These are phyloP conservation scores for Hanseniaspora thailandica DNA, from an alignment of 805 yeast genomes.

Conservation along the genomic window DNA sequence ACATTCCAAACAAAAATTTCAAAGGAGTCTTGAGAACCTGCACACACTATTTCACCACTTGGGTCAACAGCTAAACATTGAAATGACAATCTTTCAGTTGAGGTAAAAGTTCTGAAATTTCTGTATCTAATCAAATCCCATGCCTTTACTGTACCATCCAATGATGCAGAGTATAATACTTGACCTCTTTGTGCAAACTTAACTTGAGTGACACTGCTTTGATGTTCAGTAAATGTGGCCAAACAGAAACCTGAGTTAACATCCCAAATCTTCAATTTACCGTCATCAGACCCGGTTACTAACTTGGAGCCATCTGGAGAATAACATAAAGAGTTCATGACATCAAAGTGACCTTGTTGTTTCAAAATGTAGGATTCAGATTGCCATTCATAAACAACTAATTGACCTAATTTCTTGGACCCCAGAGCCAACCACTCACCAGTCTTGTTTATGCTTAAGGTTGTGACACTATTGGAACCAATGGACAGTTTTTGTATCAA, in stretches of 20 bases:
- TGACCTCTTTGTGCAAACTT: slow-evolving; percentile 82
- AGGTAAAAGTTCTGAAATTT: slow-evolving; percentile 88
- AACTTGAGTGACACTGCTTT: slow-evolving; percentile 76
- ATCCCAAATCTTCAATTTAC: slow-evolving; percentile 95
- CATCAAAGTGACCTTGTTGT: slow-evolving; percentile 95
- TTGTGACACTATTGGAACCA: slow-evolving; percentile 82
- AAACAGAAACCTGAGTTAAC: slow-evolving; percentile 82
- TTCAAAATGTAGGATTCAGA: slow-evolving; percentile 88
- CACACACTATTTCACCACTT: slow-evolving; percentile 91
- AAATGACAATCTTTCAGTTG: slow-evolving; percentile 79
- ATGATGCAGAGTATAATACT: slow-evolving; percentile 78
- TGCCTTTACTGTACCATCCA: slow-evolving; percentile 95
- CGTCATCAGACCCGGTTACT: slow-evolving; percentile 93
- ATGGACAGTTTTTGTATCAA: slow-evolving; percentile 76
- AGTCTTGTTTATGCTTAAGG: slow-evolving; percentile 62
- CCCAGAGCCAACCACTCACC: slow-evolving; percentile 99
- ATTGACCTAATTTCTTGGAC: slow-evolving; percentile 78
- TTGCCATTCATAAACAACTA: slow-evolving; percentile 97
- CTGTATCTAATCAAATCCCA: slow-evolving; percentile 91
- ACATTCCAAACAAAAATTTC: slow-evolving; percentile 95
- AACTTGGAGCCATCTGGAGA: slow-evolving; percentile 91
- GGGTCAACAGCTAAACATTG: slow-evolving; percentile 88
- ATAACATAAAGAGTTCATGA: slow-evolving; percentile 70
- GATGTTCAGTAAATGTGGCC: slow-evolving; percentile 83
- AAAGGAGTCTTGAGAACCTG: slow-evolving; percentile 81